phyloP scores from a whole-genome alignment of 176 grass and related monocot genomes.

The Carex scoparia region DNA sequence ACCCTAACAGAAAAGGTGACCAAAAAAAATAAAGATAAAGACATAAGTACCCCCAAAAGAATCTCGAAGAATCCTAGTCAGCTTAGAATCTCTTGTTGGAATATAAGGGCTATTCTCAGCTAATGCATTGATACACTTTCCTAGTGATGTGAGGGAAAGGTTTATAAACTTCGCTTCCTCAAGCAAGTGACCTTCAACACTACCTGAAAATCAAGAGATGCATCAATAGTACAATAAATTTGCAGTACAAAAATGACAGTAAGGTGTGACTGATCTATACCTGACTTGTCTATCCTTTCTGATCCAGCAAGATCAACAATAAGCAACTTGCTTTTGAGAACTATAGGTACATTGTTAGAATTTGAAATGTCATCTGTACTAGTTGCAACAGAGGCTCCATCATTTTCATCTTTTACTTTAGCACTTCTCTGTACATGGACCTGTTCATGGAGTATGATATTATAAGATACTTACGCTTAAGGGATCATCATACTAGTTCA shows the following conservation, averaged over 20 bases:
- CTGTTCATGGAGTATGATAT: slow-evolving; percentile 35
- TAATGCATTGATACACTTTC: slow-evolving; percentile 95
- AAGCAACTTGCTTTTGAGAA: slow-evolving; percentile 91
- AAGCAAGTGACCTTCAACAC: slow-evolving; percentile 88
- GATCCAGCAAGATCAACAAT: slow-evolving; percentile 97
- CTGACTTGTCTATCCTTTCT: slow-evolving; percentile 92
- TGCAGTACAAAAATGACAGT: background rate
- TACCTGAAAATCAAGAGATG: slow-evolving; percentile 45
- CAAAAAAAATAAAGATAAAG: background rate
- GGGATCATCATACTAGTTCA: slow-evolving; percentile 3
- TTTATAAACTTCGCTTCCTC: slow-evolving; percentile 99
- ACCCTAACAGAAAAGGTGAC: background rate
- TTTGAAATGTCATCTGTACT: slow-evolving; percentile 13
- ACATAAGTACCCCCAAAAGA: slow-evolving; percentile 85
- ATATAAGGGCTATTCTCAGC: slow-evolving; percentile 90
- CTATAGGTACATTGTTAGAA: slow-evolving; percentile 44
- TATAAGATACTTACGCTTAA: background rate
- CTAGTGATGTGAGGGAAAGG: slow-evolving; percentile 85
- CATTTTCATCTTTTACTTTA: slow-evolving; percentile 50
- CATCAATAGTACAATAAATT: slow-evolving; percentile 14
- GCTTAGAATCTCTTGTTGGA: slow-evolving; percentile 91
- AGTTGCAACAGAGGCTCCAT: slow-evolving; percentile 24
- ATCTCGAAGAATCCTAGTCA: slow-evolving; percentile 95
- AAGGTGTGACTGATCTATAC: slow-evolving; percentile 23
- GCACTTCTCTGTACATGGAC: slow-evolving; percentile 71